Evolutionary conservation across 108 stramenopile genomes (phyloP), one percentile per base, ranked within the genome.

Genomic region (Thalassiosira profunda): DNA sequence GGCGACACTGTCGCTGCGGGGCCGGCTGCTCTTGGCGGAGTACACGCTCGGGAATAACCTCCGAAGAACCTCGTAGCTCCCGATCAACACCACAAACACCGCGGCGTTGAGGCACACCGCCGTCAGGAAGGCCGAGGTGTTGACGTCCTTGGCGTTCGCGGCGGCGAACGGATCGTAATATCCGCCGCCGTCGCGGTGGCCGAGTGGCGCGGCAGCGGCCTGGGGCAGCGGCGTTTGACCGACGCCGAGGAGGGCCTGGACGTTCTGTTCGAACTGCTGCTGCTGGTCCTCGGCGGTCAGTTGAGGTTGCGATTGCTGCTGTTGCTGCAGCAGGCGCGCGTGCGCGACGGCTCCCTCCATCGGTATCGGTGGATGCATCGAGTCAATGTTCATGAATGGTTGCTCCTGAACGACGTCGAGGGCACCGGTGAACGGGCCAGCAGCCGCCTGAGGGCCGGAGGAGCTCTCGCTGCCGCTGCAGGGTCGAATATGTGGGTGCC

Each of bases 61-160:
- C 25, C 91, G 72, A 15, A 95, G 67, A 9, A 83, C 26, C 64
- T 95, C 94, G 49, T 95, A 95, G 37, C 46, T 76, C 2, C 46
- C 56, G 60, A 95, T 83, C 40, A 92, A 64, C 9, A 86, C 35
- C 20, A 89, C 67, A 57, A 87, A 95, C 14, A 88, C 77, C 15
- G 86, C 45, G 29, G 73, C 68, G 42, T 95, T 95, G 55, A 90
- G 63, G 38, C 70, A 83, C 3, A 89, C 25, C 23, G 89, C 80
- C 17, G 85, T 82, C 54, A 91, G 40, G 18, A 95, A 91, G 20
- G 86, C 75, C 48, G 86, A 77, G n/a, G 92, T 88, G 14, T 90
- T 81, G 12, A 92, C 85, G 70, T 95, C 94, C 60, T 67, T 58
- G 4, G 74, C 52, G n/a, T 52, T 56, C 0, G 62, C n/a, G 12